Percentiles rank a stretch among this genome's conserved stretches.
phyloP scores from a whole-genome alignment of 192 early-diverging fungal species.

The Chytriomyces sp. region DNA sequence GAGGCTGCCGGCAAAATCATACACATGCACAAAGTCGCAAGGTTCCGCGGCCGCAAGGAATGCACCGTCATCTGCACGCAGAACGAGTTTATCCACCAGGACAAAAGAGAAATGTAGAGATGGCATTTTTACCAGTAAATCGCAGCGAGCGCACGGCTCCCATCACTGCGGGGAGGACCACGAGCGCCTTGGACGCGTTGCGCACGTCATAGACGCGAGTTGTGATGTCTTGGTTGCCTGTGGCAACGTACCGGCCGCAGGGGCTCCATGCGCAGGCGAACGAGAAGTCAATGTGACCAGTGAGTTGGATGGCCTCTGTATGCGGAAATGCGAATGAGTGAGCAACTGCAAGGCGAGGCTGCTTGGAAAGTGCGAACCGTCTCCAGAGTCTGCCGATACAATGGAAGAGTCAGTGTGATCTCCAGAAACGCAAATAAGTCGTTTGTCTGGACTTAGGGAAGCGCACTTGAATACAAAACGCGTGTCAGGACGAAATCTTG shows the following conservation, averaged over 20 bases:
- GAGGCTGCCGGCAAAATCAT: conserved; percentile 26
- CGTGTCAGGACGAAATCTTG: no score
- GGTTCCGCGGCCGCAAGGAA: conserved; percentile 63
- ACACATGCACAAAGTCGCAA: conserved; percentile 69
- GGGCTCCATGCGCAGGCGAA: conserved; percentile 72
- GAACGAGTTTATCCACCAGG: not conserved
- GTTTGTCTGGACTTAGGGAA: conserved; percentile 53
- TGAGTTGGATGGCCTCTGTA: conserved; percentile 30
- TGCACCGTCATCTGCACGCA: conserved; percentile 43
- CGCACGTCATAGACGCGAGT: conserved; percentile 68
- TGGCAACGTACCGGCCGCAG: conserved; percentile 55
- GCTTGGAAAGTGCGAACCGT: conserved; percentile 33
- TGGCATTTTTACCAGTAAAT: conserved; percentile 41
- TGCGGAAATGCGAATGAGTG: not conserved
- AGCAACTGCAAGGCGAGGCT: not conserved
- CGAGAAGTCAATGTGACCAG: conserved; percentile 68
- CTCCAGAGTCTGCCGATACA: conserved; percentile 49
- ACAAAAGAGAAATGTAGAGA: not conserved
- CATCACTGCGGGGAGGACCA: conserved; percentile 50
- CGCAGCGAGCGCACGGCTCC: conserved; percentile 64
- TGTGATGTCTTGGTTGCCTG: conserved; percentile 65
- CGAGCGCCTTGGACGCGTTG: conserved; percentile 50
- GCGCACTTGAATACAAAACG: no score
- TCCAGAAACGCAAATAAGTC: conserved; percentile 58
- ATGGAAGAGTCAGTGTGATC: conserved; percentile 54